Base-by-base conservation (phyloP, 306 rosid species). In the Quercus berberidifolia region DNA sequence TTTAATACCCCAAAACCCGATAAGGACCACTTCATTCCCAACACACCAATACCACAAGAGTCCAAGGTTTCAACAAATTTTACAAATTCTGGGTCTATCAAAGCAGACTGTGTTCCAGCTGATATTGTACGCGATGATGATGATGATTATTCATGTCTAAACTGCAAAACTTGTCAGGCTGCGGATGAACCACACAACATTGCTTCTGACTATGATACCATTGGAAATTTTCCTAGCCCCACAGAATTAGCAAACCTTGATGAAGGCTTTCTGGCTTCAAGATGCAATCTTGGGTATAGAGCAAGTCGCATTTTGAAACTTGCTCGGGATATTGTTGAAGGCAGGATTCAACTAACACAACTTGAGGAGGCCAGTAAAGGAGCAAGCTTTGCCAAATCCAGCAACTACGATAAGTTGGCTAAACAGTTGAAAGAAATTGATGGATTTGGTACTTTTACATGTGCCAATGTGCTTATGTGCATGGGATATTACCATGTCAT, bases 281-380 rank as follows among this genome's bases (percentile, higher is more conserved):
- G 88, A 69, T 86, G 92, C 82, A 80, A 78, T 21, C 92, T 88
- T 6, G 92, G 92, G 20, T 88, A 88, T 33, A 79, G 92, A 78
- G 92, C 87, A 35, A 21, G 74, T 63, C 82, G 86, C 57, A 78
- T 86, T 68, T 38, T 82, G 76, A 83, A 84, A 81, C 87, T 88
- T 56, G 88, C 87, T 52, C 76, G 33, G 63, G 82, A 80, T 41
- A 82, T 88, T 62, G 82, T 77, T 55, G 85, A 88, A 79, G 92
- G 83, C 2, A 82, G 78, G 74, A 73, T 88, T 79, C 90, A 82
- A 41, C 76, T 86, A 20, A 30, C 46, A 77, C 75, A 80, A 21
- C 75, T 88, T 74, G 92, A 88, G 75, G 88, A 84, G 68, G 82
- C 73, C 74, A 78, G 83, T 38, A 56, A 73, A 65, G 85, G 75